A percentile compares a stretch with the other conserved stretches of the same genome.
Conservation (phyloP, 495 filamentous ascomycete genomes). For the Hyaloscypha hepaticicola region DNA sequence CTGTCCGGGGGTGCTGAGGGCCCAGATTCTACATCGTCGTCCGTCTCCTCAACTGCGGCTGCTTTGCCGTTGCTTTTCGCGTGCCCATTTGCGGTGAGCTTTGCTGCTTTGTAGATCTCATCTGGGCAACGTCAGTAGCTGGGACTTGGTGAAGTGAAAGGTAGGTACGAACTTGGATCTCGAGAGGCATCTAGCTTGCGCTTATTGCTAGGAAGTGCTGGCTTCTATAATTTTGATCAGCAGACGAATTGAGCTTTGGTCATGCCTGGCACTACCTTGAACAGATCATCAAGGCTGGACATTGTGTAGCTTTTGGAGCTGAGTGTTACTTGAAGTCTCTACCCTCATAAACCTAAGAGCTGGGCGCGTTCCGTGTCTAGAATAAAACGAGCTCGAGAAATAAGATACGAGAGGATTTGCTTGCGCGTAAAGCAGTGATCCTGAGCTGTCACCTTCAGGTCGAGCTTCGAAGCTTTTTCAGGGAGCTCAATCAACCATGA, state of each 20-base stretch:
- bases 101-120: constrained; percentile 85
- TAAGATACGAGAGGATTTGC: background rate
- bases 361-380: background rate
- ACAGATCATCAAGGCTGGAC: constrained; percentile 79
- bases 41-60: constrained; percentile 59
- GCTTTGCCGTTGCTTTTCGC: constrained; percentile 60
- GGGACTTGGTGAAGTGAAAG: background rate
- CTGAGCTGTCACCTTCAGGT: background rate
- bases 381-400: background rate
- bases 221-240: constrained; percentile 46
- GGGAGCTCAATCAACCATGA: background rate
- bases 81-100: constrained; percentile 60
- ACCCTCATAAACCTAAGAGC: background rate
- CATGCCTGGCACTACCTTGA: constrained; percentile 59
- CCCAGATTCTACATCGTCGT: constrained; percentile 63
- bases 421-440: background rate
- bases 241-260: constrained; percentile 1
- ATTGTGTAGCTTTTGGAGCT: constrained; percentile 41
- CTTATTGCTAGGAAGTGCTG: constrained; percentile 56
- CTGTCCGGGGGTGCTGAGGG: constrained; percentile 63
- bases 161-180: constrained; percentile 62
- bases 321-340: background rate
- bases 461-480: background rate
- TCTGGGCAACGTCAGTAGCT: constrained; percentile 40
- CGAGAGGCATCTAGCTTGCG: constrained; percentile 71